Evolutionary conservation across 768 basidiomycete genomes (phyloP), one percentile per base, ranked within the genome.

Genomic region (Tephrocybe sp.): DNA sequence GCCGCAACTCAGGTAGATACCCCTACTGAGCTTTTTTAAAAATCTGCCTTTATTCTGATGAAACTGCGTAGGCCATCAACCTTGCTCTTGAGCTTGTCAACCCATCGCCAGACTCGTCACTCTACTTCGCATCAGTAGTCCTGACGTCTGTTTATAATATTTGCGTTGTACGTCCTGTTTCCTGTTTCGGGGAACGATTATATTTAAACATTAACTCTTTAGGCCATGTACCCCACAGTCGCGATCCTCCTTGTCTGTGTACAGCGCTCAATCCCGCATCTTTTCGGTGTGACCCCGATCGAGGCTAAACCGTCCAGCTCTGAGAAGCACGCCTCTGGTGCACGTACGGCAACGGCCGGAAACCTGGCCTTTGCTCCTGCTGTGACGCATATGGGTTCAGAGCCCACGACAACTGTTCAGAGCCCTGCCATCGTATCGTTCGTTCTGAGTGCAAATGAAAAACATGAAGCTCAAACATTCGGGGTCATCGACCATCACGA

Each of bases 91-190:
- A 56, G 42, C 48, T 56, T 36, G 44, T 50, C 13, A 45, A 40
- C 5, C 42, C 55, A 1, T 13, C 9, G 8, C 19, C 38, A 16
- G 51, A 50, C 45, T 52, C 55, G 4, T 53, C 55, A 19, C 51
- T 56, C 12, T 53, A 53, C 44, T 56, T 56, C 35, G 44, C 30
- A 9, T 43, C 26, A 20, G 39, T 48, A 6, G 55, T 56, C 20
- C 36, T 56, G 7, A 56, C 55, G n/a, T 49, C 55, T 1, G 42
- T 56, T 3, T 56, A 56, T 16, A 38, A 34, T 8, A 39, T 56
- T 16, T 49, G 55, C 32, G 33, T 51, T 5, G 55, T 56, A 49
- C 16, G 51, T 47, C 12, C 4, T 13, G 4, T 20, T 43, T 19
- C 35, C 20, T 10, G 35, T 35, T 19, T 39, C 42, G 26, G 3